Conservation (phyloP, 139 green algal genomes). For the Microglena sp. region DNA sequence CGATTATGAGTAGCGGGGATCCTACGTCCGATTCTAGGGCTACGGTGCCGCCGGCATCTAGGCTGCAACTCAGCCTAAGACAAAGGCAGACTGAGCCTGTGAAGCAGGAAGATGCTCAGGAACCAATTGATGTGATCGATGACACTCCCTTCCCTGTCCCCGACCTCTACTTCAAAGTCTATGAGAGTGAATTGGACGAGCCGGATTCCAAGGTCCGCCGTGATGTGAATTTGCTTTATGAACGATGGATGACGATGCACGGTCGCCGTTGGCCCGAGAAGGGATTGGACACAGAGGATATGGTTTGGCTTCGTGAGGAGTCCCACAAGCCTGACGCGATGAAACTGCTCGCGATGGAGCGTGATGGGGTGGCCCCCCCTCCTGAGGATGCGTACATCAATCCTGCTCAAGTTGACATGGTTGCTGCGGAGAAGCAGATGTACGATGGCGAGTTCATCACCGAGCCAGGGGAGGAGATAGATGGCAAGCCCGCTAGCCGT, state of each 20-base stretch:
- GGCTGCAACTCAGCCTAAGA: background rate
- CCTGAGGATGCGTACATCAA: background rate
- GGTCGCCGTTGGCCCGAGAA: slow-evolving; percentile 48
- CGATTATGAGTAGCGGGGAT: too few relatives aligned
- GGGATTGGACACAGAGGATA: slow-evolving; percentile 48
- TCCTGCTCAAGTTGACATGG: background rate
- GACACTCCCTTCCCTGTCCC: slow-evolving; percentile 35
- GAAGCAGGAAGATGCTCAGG: background rate
- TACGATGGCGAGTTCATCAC: slow-evolving; percentile 39
- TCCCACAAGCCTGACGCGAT: slow-evolving; percentile 18
- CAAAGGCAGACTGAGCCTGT: background rate
- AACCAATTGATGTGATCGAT: slow-evolving; percentile 8
- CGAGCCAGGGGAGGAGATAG: slow-evolving; percentile 20
- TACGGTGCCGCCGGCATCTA: too few relatives aligned
- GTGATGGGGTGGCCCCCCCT: background rate
- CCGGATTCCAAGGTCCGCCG: slow-evolving; percentile 35
- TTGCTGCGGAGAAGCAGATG: slow-evolving; percentile 24
- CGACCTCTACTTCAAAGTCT: slow-evolving; percentile 46
- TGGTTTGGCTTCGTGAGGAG: slow-evolving; percentile 52
- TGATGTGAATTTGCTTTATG: slow-evolving; percentile 47
- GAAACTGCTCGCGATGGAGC: background rate
- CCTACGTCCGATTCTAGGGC: too few relatives aligned
- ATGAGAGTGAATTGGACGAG: slow-evolving; percentile 41
- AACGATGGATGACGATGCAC: slow-evolving; percentile 43
- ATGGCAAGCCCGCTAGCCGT: background rate